These are phyloP conservation scores for Alternaria conjuncta DNA, from an alignment of 2,329 filamentous ascomycete genomes.

Conservation along the genomic window DNA sequence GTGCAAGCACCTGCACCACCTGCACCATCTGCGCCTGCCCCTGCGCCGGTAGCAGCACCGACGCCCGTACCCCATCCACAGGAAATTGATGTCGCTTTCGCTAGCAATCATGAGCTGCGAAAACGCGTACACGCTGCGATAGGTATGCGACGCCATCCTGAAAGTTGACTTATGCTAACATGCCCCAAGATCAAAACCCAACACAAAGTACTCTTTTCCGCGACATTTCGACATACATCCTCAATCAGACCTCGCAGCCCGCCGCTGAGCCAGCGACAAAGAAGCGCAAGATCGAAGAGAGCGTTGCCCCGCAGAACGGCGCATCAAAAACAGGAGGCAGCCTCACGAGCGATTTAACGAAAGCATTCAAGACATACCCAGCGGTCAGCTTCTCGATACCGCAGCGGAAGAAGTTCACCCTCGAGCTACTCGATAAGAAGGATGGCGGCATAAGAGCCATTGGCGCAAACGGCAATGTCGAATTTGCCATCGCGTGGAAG, in stretches of 20 bases:
- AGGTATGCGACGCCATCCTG: conserved; percentile 21
- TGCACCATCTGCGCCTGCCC: neutral
- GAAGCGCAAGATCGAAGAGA: conserved; percentile 49
- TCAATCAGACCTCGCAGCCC: conserved; percentile 32
- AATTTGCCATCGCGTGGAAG: conserved; percentile 59
- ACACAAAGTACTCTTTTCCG: conserved; percentile 42
- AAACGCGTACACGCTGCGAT: conserved; percentile 49
- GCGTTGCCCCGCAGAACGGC: conserved; percentile 28
- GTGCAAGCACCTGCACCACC: conserved; percentile 6
- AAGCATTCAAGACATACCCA: conserved; percentile 40
- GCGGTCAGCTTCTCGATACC: conserved; percentile 68
- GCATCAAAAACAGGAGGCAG: conserved; percentile 18
- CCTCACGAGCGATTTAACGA: conserved; percentile 29
- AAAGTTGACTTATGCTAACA: neutral
- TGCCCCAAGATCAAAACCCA: conserved; percentile 38
- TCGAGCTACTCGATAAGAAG: conserved; percentile 60
- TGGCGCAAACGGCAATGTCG: conserved; percentile 59
- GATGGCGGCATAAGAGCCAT: conserved; percentile 56
- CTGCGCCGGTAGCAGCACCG: neutral
- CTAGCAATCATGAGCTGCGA: conserved; percentile 42
- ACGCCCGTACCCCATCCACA: conserved; percentile 25
- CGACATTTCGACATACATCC: conserved; percentile 47
- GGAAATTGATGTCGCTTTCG: conserved; percentile 46
- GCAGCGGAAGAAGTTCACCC: conserved; percentile 67
- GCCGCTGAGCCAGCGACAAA: conserved; percentile 41